Conservation (phyloP, 2,329 filamentous ascomycete genomes). For the Diaporthe helianthi region DNA sequence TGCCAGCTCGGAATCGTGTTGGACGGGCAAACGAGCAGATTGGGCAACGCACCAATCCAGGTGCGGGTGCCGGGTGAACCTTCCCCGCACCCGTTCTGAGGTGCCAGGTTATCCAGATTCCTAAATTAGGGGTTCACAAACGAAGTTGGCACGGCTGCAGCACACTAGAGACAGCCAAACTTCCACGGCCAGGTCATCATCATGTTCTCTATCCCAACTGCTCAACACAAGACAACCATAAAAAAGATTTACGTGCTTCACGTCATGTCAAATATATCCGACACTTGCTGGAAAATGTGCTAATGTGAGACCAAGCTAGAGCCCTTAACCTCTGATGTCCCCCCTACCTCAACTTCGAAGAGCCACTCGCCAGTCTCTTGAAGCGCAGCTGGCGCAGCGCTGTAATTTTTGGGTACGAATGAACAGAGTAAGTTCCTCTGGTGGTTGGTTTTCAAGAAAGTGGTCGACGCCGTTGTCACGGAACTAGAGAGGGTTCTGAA, state of each 20-base stretch:
- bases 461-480: conserved; percentile 78
- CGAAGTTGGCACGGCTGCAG: not conserved
- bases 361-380: conserved; percentile 1
- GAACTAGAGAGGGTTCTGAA: conserved; percentile 76
- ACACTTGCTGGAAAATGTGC: too few relatives aligned
- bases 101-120: not conserved
- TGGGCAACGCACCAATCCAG: not conserved
- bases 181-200: not conserved
- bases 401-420: not conserved
- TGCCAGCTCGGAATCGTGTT: not conserved
- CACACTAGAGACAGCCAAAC: too few relatives aligned
- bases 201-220: not conserved
- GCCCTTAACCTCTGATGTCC: not conserved
- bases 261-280: too few relatives aligned
- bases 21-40: not conserved
- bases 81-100: conserved; percentile 17
- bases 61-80: not conserved
- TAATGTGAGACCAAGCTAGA: not conserved
- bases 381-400: not conserved
- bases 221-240: too few relatives aligned
- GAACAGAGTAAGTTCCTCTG: too few relatives aligned
- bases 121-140: not conserved
- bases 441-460: too few relatives aligned
- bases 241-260: not conserved
- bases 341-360: not conserved